Evolutionary conservation across 1,139 yeast genomes (phyloP).

Genomic region (Suhomyces ambrosiae): DNA sequence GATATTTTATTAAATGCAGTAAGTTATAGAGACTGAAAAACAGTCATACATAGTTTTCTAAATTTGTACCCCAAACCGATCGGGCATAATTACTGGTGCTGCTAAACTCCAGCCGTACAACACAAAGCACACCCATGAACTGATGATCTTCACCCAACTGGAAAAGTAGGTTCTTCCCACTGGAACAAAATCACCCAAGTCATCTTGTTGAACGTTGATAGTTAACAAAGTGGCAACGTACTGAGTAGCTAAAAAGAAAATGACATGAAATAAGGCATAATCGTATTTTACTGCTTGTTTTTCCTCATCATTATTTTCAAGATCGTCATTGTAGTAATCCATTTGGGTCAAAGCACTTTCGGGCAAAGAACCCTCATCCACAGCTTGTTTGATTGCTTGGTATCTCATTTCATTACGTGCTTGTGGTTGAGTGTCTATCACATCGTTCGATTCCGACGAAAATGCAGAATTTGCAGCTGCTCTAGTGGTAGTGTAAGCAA

Average conservation of each 20-base stretch:
- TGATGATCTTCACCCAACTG: slow-evolving; percentile 89
- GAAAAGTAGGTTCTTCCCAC: slow-evolving; percentile 97
- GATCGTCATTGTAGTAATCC: slow-evolving; percentile 58
- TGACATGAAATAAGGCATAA: slow-evolving; percentile 84
- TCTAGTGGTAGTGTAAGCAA: slow-evolving; percentile 95
- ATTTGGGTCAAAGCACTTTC: slow-evolving; percentile 82
- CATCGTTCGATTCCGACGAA: slow-evolving; percentile 22
- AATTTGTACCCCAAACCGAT: slow-evolving; percentile 60
- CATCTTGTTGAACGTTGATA: slow-evolving; percentile 84
- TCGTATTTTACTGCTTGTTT: slow-evolving; percentile 74
- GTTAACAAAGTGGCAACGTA: slow-evolving; percentile 94
- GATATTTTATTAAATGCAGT: too few relatives aligned
- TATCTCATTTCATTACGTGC: slow-evolving; percentile 75
- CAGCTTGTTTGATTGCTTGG: slow-evolving; percentile 91
- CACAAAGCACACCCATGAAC: slow-evolving; percentile 89
- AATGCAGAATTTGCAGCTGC: slow-evolving; percentile 86
- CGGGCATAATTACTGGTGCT: slow-evolving; percentile 91
- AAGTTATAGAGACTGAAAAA: too few relatives aligned
- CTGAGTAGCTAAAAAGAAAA: slow-evolving; percentile 94
- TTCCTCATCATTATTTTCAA: slow-evolving; percentile 59
- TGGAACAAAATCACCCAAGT: slow-evolving; percentile 87
- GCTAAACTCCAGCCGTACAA: slow-evolving; percentile 88
- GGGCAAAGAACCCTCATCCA: slow-evolving; percentile 91
- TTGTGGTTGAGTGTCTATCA: slow-evolving; percentile 55
- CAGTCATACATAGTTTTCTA: slow-evolving; percentile 13